Base-by-base conservation (phyloP, 2,329 filamentous ascomycete species). In the Juglanconis sp. region DNA sequence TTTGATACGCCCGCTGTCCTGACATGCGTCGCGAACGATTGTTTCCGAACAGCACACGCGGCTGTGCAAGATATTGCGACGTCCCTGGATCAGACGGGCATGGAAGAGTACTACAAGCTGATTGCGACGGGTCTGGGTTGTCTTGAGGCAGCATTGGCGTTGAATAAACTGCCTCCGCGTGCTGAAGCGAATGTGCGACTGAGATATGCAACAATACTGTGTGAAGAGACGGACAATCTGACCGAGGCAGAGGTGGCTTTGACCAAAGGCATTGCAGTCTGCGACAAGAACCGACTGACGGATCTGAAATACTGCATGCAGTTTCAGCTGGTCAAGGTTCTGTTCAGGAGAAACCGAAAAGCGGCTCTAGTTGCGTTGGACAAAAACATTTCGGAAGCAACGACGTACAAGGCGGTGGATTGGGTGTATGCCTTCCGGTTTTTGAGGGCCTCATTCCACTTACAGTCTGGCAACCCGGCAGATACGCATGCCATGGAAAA, bases 401-500 rank as follows among this genome's bases (percentile, higher is more conserved):
- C 88, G 71, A 83, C 86, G 76, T 88, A 76, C 68, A 85, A 87
- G 69, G 87, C 90, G 66, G 77, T 82, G 8, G 82, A 86, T 53
- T 94, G 90, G 90, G 81, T 88, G 15, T 94, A 93, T 69, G 88
- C 87, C 0, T 89, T 93, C 67, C 86, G 89, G 7, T 86, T 94
- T 50, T 74, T 93, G 13, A 89, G 90, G 65, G 85, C 88, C 0
- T 85, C 88, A 0, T 82, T 92, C 50, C 84, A 88, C 61, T 75
- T 91, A 53, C 83, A 90, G 65, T 79, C 81, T 51, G 79, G 82
- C 4, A 83, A 77, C 48, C 79, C 82, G 9, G 80, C 84, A 11
- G 90, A 93, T 61, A 78, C 80, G 1, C 79, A 85, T 52, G 81
- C 87, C 0, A 74, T 92, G 3, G 87, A 91, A 24, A 89, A 91